phyloP scores from a whole-genome alignment of 208 protist genomes.

The Acanthamoeba divionensis region DNA sequence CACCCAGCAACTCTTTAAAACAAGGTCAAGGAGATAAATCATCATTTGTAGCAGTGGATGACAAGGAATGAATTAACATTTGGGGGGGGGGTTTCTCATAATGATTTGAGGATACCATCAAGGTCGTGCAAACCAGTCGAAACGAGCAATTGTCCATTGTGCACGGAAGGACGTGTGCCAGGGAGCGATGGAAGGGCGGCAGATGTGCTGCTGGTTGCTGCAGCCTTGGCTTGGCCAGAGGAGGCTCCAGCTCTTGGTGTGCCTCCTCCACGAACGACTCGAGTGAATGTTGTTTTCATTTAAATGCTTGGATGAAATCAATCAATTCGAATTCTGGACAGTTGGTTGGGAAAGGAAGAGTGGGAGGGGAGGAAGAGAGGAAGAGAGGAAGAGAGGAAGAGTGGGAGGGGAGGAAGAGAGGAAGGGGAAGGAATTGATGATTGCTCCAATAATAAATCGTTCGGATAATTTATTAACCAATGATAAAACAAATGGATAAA shows the following conservation, averaged over 20 bases:
- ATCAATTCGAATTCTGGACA: background rate
- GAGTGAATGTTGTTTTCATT: background rate
- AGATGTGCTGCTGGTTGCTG: background rate
- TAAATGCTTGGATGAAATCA: background rate
- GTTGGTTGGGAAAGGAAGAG: too few relatives aligned
- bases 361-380: too few relatives aligned
- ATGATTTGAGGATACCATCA: constrained; percentile 50
- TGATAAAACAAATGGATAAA: too few relatives aligned
- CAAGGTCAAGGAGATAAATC: background rate
- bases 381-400: too few relatives aligned
- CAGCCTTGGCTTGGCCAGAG: background rate
- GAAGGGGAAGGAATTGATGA: background rate
- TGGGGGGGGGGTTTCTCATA: too few relatives aligned
- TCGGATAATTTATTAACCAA: too few relatives aligned
- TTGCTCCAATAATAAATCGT: background rate
- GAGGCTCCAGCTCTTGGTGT: background rate
- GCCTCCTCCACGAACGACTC: background rate
- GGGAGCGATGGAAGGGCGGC: constrained; percentile 13
- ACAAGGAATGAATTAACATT: background rate
- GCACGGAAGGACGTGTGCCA: constrained; percentile 59
- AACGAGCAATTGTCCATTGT: constrained; percentile 63
- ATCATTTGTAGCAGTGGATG: background rate
- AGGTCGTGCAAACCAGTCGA: constrained; percentile 59
- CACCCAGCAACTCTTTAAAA: constrained; percentile 51
- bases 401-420: too few relatives aligned